A percentile compares a stretch with the other conserved stretches of the same genome.
Evolutionary conservation across 1,284 basidiomycete genomes (phyloP).

Genomic region (Ustilago tritici): DNA sequence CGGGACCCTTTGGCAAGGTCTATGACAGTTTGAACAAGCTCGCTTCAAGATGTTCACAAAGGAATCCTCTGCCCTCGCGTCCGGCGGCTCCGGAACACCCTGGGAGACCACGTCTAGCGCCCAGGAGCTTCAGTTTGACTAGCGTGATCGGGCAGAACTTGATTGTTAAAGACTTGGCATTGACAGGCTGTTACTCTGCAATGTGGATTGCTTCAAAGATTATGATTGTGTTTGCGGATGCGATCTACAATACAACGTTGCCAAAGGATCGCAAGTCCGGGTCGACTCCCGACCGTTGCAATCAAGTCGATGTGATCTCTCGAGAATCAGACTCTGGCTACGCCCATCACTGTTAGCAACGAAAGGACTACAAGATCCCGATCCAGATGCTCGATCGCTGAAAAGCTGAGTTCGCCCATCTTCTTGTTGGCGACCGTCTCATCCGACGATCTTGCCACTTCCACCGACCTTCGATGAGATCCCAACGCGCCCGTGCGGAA

Average conservation of each 20-base stretch:
- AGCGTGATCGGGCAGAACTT: background rate
- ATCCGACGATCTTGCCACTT: background rate
- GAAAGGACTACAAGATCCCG: slow-evolving; percentile 38
- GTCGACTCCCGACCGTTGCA: background rate
- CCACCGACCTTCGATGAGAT: background rate
- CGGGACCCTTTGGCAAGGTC: slow-evolving; percentile 29
- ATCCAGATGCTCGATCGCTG: slow-evolving; percentile 7
- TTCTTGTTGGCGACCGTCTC: slow-evolving; percentile 9
- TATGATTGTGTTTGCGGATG: background rate
- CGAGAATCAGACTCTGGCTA: slow-evolving; percentile 14
- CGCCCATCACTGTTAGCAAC: slow-evolving; percentile 40
- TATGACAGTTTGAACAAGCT: slow-evolving; percentile 23
- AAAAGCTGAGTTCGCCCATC: slow-evolving; percentile 32
- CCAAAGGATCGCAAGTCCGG: background rate
- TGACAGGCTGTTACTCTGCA: background rate
- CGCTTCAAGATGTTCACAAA: background rate
- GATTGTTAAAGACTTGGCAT: background rate
- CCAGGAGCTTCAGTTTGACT: background rate
- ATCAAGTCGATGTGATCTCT: no score
- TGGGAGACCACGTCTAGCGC: background rate
- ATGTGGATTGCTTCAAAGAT: background rate
- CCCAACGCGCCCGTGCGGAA: background rate
- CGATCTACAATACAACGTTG: background rate
- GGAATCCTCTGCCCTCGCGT: slow-evolving; percentile 14
- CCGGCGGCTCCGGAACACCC: slow-evolving; percentile 5